Evolutionary conservation across 1,139 yeast genomes (phyloP), one percentile per base, ranked within the genome.

Genomic region (Suhomyces terraborum): DNA sequence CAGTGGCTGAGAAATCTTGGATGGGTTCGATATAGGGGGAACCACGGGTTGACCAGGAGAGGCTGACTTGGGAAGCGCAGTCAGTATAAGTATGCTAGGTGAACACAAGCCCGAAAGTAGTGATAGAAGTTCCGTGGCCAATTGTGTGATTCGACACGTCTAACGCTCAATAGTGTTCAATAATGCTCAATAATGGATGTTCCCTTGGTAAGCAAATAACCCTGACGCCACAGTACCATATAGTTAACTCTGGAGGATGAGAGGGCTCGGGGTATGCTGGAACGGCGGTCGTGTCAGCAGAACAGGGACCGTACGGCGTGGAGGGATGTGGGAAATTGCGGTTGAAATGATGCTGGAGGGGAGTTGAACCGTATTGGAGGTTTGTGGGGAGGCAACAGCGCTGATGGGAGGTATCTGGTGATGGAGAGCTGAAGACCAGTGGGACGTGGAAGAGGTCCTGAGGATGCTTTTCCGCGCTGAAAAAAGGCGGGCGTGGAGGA

Each of bases 131-230:
- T 14, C 21, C 30, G 25, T n/a, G 32, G 35, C 27, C 32, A 20
- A 33, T 38, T 38, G 35, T 38, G 41, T 38, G 41, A 33, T 38
- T 8, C 16, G 29, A 33, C 34, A 28, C 41, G 37, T 33, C 26
- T 38, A 23, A 23, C 13, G 25, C 25, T 23, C 6, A 32, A 29
- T 29, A 35, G 25, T 2, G 14, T 4, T 14, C 25, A 31, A 31
- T 33, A 25, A 24, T 33, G 36, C 5, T 14, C 25, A 31, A 31
- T 33, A 25, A 24, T 33, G 36, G 20, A 33, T 17, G n/a, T 33
- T 13, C n/a, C 29, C 14, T 16, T 16, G 30, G 23, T 13, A 6
- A 25, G 17, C 23, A 24, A 33, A 17, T 16, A 24, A 9, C 9
- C 13, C 16, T 12, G 37, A 30, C 22, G 36, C 32, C 29, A 29